These are phyloP conservation scores for Verbascum thapsus DNA, from an alignment of 257 asterid species.

Conservation along the genomic window DNA sequence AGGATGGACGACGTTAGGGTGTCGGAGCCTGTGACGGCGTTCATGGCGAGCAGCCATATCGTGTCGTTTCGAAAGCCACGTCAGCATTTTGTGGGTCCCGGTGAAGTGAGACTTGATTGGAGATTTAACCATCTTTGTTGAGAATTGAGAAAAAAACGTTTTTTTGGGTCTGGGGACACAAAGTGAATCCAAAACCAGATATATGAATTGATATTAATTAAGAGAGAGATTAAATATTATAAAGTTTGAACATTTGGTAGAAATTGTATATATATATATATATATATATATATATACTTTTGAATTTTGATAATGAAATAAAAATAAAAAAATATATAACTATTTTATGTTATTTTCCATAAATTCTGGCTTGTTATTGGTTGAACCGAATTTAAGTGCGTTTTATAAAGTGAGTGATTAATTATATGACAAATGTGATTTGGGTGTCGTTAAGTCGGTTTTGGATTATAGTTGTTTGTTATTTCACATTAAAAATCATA, in stretches of 20 bases:
- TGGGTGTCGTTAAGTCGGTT: no score
- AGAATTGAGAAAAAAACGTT: slow-evolving; percentile 12
- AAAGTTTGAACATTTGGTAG: no score
- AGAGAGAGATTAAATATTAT: slow-evolving; percentile 28
- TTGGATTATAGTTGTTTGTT: no score
- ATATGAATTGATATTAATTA: background rate
- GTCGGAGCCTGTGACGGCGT: slow-evolving; percentile 91
- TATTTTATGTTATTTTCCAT: no score
- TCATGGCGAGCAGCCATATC: slow-evolving; percentile 85
- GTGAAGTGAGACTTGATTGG: slow-evolving; percentile 87
- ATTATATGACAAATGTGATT: no score
- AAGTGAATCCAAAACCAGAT: slow-evolving; percentile 54
- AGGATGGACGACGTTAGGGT: slow-evolving; percentile 86
- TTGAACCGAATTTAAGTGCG: no score
- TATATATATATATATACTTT: no score
- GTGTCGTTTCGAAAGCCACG: slow-evolving; percentile 81
- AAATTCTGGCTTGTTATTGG: no score
- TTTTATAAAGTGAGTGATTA: no score
- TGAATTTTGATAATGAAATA: no score
- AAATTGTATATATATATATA: slow-evolving; percentile 26
- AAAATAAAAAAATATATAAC: no score
- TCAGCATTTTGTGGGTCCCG: slow-evolving; percentile 73
- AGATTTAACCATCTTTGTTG: slow-evolving; percentile 79
- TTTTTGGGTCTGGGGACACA: background rate
- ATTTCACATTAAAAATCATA: no score